Base-by-base conservation (phyloP, 2,329 filamentous ascomycete genomes). In the Arthrobotrys musiformis region DNA sequence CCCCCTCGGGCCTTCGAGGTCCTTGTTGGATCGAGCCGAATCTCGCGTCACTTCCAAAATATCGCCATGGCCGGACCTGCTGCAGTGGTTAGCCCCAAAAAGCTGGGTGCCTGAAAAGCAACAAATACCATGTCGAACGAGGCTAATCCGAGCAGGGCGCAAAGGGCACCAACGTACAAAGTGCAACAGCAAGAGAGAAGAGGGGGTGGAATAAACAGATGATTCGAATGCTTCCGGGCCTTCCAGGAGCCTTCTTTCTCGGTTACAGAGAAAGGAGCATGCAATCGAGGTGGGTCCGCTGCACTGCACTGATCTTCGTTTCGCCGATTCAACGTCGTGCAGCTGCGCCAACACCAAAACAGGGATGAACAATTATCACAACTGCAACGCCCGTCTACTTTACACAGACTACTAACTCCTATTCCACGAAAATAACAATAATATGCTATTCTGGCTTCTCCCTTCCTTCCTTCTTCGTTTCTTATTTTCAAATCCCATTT, bases 251-350 rank as follows among this genome's bases (percentile, higher is more conserved):
- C 69, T 73, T 73, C 61, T 48, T 56, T 66, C 61, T 73, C 69
- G 61, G 69, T 73, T 67, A 56, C 50, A 56, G 11, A 56, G 50
- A 56, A 56, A 28, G 28, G 50, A 56, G 28, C 63, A 52, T 52
- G 48, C 28, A 35, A 26, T 17, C 19, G 40, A 5, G 37, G 61
- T 73, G 52, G 69, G 61, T 48, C 9, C 13, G 61, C 40, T 61
- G 48, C 58, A 22, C 58, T 58, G 60, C 58, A 19, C 26, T 64
- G 69, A 73, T 73, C 69, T 66, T 67, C 69, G 40, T 61, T 67
- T 73, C 69, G 69, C 69, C 69, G 69, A 73, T 66, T 73, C 61
- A 73, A 73, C 69, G 40, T 73, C 40, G 40, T 73, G 69, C 69
- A 73, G 60, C 52, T 56, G 44, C 60, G 60, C 60, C 69, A 62